Base-by-base conservation (phyloP, 1,139 yeast genomes). In the Candida glucosophila region DNA sequence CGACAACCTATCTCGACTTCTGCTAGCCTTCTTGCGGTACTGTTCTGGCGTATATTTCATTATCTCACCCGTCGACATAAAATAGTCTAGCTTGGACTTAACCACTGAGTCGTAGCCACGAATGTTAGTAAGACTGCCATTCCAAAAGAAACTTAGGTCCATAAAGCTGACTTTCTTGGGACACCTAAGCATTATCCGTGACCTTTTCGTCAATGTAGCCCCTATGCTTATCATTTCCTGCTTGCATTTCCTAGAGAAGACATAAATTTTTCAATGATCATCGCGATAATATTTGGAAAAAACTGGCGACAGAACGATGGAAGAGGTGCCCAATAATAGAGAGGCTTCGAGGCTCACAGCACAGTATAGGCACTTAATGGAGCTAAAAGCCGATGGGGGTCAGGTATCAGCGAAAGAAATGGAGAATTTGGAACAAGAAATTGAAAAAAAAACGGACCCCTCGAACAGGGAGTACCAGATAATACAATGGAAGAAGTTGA, bases 351-450 rank as follows among this genome's bases (percentile, higher is more conserved):
- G 12, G 19, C 22, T 14, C 9, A 12, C n/a, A n/a, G n/a, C n/a
- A n/a, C n/a, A 63, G 39, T 60, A 56, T 32, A 38, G 44, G 22
- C 42, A 55, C 21, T 43, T 67, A 12, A 36, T 57, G 40, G 57
- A 55, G 24, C 47, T 65, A 21, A 43, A 58, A 19, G 49, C 63
- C 0, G 64, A 66, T 5, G 76, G 75, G 1, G 47, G 58, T 10
- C 68, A 69, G 39, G 63, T 71, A 1, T 75, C 77, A 4, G 74
- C 74, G 0, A 72, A 69, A 1, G 63, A 56, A 37, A 50, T 73
- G 12, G 49, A 60, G 21, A 64, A 60, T 1, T 41, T 69, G 8
- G 28, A 33, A 11, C 25, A 22, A 9, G 20, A 19, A 22, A 23
- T 19, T 13, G 12, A 10, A 14, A 17, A 22, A 12, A 15, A 22